A percentile compares a stretch with the other conserved stretches of the same genome.
These are phyloP conservation scores for Wickerhamomyces ciferrii DNA, from an alignment of 805 yeast species.

Conservation along the genomic window DNA sequence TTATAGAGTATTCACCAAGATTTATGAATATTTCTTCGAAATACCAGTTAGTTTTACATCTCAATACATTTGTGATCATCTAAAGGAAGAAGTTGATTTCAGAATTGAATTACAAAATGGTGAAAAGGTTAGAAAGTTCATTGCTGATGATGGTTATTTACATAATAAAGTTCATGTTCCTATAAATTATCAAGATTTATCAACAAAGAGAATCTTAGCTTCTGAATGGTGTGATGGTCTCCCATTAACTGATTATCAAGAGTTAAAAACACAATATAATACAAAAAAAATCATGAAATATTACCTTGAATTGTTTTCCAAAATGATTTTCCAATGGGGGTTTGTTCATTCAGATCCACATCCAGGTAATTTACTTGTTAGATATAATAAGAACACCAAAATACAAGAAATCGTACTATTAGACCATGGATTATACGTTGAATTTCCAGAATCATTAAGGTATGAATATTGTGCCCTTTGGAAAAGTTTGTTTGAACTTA, in stretches of 20 bases:
- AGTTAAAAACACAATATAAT: conserved; percentile 33
- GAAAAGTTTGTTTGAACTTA: conserved; percentile 52
- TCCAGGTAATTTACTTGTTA: conserved; percentile 69
- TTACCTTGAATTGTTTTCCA: conserved; percentile 43
- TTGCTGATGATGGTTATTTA: conserved; percentile 39
- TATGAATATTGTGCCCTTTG: conserved; percentile 56
- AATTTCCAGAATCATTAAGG: conserved; percentile 44
- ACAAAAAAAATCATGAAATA: conserved; percentile 37
- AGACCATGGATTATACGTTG: conserved; percentile 72
- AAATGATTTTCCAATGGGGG: conserved; percentile 58
- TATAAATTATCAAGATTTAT: conserved; percentile 34
- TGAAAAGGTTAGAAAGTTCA: conserved; percentile 27
- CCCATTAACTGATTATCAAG: conserved; percentile 41
- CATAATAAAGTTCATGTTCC: conserved; percentile 50
- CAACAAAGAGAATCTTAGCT: conserved; percentile 48
- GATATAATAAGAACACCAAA: conserved; percentile 25
- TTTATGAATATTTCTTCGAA: conserved; percentile 55
- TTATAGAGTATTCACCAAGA: conserved; percentile 43
- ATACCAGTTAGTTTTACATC: conserved; percentile 57
- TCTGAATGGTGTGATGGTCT: conserved; percentile 79
- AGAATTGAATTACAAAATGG: conserved; percentile 51
- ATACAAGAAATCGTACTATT: conserved; percentile 57
- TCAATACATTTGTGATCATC: conserved; percentile 49
- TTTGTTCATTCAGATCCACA: conserved; percentile 71
- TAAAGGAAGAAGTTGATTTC: conserved; percentile 61